phyloP scores from a whole-genome alignment of 2,329 filamentous ascomycete species.

The Raffaelea ambrosiae region DNA sequence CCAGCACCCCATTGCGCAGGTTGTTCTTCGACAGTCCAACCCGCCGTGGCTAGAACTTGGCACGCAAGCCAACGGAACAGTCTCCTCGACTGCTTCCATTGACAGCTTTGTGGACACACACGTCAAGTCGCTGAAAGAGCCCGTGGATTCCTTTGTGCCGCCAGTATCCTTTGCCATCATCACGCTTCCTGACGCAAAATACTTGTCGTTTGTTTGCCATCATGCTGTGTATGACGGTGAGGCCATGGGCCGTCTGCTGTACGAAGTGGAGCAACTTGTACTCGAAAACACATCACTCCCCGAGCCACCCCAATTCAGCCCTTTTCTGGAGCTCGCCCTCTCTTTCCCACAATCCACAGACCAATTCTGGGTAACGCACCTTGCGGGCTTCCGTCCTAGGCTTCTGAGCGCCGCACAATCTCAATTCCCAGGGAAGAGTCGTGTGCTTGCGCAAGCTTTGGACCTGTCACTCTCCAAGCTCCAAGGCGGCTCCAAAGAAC shows the following conservation, averaged over 20 bases:
- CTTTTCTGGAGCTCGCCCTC: slow-evolving; percentile 55
- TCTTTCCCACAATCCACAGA: slow-evolving; percentile 39
- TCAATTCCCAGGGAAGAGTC: not conserved
- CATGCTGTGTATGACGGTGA: slow-evolving; percentile 84
- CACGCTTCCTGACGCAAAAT: slow-evolving; percentile 17
- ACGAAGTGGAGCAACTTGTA: slow-evolving; percentile 59
- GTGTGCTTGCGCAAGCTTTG: slow-evolving; percentile 18
- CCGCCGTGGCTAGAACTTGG: slow-evolving; percentile 30
- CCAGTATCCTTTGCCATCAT: slow-evolving; percentile 38
- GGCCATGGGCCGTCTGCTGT: slow-evolving; percentile 60
- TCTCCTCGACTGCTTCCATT: slow-evolving; percentile 20
- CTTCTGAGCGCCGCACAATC: slow-evolving; percentile 4
- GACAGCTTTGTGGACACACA: slow-evolving; percentile 30
- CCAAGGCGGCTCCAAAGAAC: slow-evolving; percentile 37
- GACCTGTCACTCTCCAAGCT: slow-evolving; percentile 33
- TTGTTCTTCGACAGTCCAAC: slow-evolving; percentile 46
- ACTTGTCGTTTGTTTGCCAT: slow-evolving; percentile 51
- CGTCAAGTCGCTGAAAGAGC: slow-evolving; percentile 24
- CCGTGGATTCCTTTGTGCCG: slow-evolving; percentile 34
- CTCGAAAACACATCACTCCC: slow-evolving; percentile 35
- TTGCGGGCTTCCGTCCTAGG: slow-evolving; percentile 39
- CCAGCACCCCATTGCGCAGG: slow-evolving; percentile 60
- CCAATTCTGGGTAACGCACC: slow-evolving; percentile 55
- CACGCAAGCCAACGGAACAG: slow-evolving; percentile 16
- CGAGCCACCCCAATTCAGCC: slow-evolving; percentile 44